Evolutionary conservation across 352 stramenopile genomes (phyloP).

Genomic region (Globisporangium sylvaticum): DNA sequence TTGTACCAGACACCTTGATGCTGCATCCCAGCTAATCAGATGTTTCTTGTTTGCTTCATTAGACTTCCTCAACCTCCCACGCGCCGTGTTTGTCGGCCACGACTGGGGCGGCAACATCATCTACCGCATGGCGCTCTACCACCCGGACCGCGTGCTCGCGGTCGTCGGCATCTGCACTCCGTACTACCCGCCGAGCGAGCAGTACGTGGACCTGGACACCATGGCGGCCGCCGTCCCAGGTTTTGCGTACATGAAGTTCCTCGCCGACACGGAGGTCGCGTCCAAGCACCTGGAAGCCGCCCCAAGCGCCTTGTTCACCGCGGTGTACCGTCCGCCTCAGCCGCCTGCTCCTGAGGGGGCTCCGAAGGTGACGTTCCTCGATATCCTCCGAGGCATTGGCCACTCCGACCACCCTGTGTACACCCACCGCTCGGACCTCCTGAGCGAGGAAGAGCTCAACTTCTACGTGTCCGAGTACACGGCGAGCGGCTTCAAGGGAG

Average conservation of each 20-base stretch:
- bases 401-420: slow-evolving; percentile 29
- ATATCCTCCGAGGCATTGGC: slow-evolving; percentile 22
- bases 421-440: slow-evolving; percentile 30
- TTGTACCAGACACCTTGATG: neutral
- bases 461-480: slow-evolving; percentile 44
- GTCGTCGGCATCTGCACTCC: slow-evolving; percentile 56
- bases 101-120: slow-evolving; percentile 55
- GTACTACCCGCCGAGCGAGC: slow-evolving; percentile 31
- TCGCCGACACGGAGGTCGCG: slow-evolving; percentile 28
- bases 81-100: slow-evolving; percentile 47
- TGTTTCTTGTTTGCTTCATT: neutral
- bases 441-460: slow-evolving; percentile 40
- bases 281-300: slow-evolving; percentile 32
- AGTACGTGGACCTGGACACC: slow-evolving; percentile 34
- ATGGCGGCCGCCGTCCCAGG: slow-evolving; percentile 23
- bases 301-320: slow-evolving; percentile 29
- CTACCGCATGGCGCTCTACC: slow-evolving; percentile 56
- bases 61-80: slow-evolving; percentile 48
- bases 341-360: slow-evolving; percentile 18
- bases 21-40: neutral
- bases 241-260: slow-evolving; percentile 40
- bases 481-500: slow-evolving; percentile 30
- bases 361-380: slow-evolving; percentile 18
- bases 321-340: slow-evolving; percentile 28
- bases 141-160: slow-evolving; percentile 46